Base-by-base conservation (phyloP, 2,329 filamentous ascomycete genomes). In the Ascochyta fabae region DNA sequence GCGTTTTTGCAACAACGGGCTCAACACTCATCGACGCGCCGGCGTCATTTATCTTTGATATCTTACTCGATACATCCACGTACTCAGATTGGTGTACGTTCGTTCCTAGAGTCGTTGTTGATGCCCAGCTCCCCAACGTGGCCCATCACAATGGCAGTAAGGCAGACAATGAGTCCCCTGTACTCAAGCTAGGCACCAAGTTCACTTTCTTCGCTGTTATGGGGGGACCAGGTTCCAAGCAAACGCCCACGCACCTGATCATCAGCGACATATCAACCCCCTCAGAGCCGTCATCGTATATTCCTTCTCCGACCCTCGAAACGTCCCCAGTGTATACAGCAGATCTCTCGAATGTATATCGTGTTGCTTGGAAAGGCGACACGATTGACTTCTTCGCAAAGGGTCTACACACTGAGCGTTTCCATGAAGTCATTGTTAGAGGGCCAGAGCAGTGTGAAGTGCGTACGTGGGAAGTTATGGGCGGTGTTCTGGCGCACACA, bases 71-170 rank as follows among this genome's bases (percentile, higher is more conserved):
- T 43, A 51, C 51, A 2, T 54, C 57, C 3, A 54, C 62, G 12
- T 67, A 66, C n/a, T 26, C 53, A 3, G 29, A 53, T 12, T 67
- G 65, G 65, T 65, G 63, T 35, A 64, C 63, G 0, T 66, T 64
- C 48, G 58, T 67, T 10, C 65, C 63, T 3, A 39, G 35, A n/a
- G 60, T 51, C 15, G 44, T 43, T 15, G 53, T 67, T n/a, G 35
- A 50, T 15, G 41, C 51, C 4, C 64, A 62, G 9, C 47, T 53
- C 5, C 33, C 46, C 1, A 54, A 31, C 29, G 19, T 34, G 9
- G 13, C 27, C 24, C 43, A 6, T 4, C 5, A 24, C 40, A 6
- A 34, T 4, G 19, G 23, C 10, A 19, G 15, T n/a, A 27, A 26
- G 26, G 15, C 26, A 4, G 38, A 27, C n/a, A 26, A 16, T n/a